Conservation (phyloP, 2,329 filamentous ascomycete species). For the Ophiostoma perfectum region DNA sequence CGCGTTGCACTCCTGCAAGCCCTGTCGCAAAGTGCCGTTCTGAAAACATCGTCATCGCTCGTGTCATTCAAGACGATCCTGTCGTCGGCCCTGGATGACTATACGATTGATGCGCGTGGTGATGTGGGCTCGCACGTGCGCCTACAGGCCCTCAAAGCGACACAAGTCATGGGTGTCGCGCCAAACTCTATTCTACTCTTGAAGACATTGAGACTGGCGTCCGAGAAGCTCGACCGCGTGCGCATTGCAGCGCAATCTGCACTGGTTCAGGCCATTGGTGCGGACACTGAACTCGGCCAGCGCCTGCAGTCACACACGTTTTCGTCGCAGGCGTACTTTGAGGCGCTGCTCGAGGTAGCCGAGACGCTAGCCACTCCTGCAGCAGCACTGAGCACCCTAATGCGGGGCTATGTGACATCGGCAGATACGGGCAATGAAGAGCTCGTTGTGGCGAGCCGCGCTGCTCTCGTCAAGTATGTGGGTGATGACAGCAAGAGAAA, state of each 20-base stretch:
- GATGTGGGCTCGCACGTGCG: slow-evolving; percentile 86
- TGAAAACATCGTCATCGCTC: slow-evolving; percentile 28
- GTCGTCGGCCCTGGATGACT: slow-evolving; percentile 68
- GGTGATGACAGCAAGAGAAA: slow-evolving; percentile 29
- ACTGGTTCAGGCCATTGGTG: slow-evolving; percentile 38
- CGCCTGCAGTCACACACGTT: slow-evolving; percentile 41
- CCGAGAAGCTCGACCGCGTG: slow-evolving; percentile 87
- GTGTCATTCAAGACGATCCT: slow-evolving; percentile 43
- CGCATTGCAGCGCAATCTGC: slow-evolving; percentile 59
- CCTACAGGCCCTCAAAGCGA: slow-evolving; percentile 71
- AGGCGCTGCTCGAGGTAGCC: slow-evolving; percentile 46
- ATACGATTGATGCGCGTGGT: slow-evolving; percentile 81
- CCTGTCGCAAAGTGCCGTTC: slow-evolving; percentile 43
- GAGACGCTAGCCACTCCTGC: slow-evolving; percentile 28
- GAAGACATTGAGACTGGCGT: slow-evolving; percentile 60
- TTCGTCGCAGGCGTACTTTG: slow-evolving; percentile 58
- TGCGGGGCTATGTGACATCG: slow-evolving; percentile 65
- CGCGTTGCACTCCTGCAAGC: slow-evolving; percentile 52
- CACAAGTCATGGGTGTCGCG: slow-evolving; percentile 50
- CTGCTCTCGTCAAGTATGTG: slow-evolving; percentile 52
- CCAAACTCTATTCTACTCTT: slow-evolving; percentile 40
- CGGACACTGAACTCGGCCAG: background rate
- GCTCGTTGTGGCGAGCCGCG: slow-evolving; percentile 62
- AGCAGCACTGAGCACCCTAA: slow-evolving; percentile 42
- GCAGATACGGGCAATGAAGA: slow-evolving; percentile 74